Base-by-base conservation (phyloP, 352 stramenopile species). In the Phytophthora sp. region DNA sequence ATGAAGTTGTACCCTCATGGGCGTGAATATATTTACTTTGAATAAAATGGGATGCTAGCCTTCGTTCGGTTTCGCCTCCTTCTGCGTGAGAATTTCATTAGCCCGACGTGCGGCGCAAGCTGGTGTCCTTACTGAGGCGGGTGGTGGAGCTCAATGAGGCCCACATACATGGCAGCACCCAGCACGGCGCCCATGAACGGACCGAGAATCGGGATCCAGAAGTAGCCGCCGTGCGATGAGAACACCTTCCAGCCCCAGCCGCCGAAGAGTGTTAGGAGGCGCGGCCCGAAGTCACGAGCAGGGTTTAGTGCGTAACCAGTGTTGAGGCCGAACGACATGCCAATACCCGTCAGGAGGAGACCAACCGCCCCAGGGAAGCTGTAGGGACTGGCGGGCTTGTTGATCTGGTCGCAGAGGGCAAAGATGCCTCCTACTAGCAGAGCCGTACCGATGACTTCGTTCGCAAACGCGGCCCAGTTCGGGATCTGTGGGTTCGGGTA, bases 241-340 rank as follows among this genome's bases (percentile, higher is more conserved):
- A 90, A 90, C 37, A 90, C 81, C 54, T 88, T 74, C 54, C 74
- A 70, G 48, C 81, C 81, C 81, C 81, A 90, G 44, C 81, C 81
- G 27, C 77, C 76, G 31, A 88, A 50, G 11, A 67, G 53, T 10
- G 81, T 90, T 51, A 88, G 82, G 15, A 90, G 5, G 20, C 81
- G 81, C 9, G 81, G 81, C 5, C 74, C 69, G 43, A 92, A 92
- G 63, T 92, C 82, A 32, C 82, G 80, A n/a, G 80, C 80, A 11
- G 82, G 82, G 60, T 92, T 92, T 38, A 92, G 68, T 4, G 82
- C 80, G 39, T 89, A 92, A 20, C 82, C 82, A 2, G 82, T 92
- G 76, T 92, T 90, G 72, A 89, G 88, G 20, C 82, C 82, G 48
- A 92, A 92, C 8, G 79, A 91, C 30, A 91, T 73, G 24, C 79